Evolutionary conservation across 768 basidiomycete species (phyloP), one percentile per base, ranked within the genome.

Genomic region (Phylloporus sp.): DNA sequence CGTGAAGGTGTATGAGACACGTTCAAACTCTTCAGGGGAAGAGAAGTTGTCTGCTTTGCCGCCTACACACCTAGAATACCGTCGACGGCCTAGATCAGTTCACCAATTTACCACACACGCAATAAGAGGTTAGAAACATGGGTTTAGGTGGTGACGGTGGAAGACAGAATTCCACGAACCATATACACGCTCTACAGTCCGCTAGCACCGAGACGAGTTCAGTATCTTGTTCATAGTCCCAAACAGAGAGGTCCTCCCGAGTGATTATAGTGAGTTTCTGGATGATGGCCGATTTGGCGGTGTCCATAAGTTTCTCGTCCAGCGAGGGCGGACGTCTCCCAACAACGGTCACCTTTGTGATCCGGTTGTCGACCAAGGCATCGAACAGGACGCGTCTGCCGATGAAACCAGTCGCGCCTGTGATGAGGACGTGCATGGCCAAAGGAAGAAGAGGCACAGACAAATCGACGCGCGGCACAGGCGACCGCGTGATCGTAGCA

Each of bases 191-290:
- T 31, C 28, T 61, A 38, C 61, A 65, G 36, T 61, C 59, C 4
- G 32, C 52, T 15, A 66, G 57, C 2, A 49, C 59, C 5, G 59
- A 54, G 28, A 66, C 59, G 12, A 66, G 55, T 39, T 61, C 55
- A 0, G 55, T 45, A 31, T 65, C 64, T n/a, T n/a, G 34, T n/a
- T 63, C 64, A 28, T 54, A 65, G 20, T 65, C 59, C 64, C 64
- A 66, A 15, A 54, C 18, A n/a, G 59, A 59, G 10, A 66, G 57
- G 39, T 63, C 64, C 3, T 59, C 55, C 12, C 59, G 64, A 0
- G 47, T 55, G 59, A 66, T 57, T 50, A 66, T 50, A 5, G 22
- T 54, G 48, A 63, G 57, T 23, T 65, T 63, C 23, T 51, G 49
- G 15, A 59, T 31, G 52, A 65, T 66, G 34, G 35, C 57, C 2